Evolutionary conservation across 345 rosid genomes (phyloP).

Genomic region (Corchorus olitorius): DNA sequence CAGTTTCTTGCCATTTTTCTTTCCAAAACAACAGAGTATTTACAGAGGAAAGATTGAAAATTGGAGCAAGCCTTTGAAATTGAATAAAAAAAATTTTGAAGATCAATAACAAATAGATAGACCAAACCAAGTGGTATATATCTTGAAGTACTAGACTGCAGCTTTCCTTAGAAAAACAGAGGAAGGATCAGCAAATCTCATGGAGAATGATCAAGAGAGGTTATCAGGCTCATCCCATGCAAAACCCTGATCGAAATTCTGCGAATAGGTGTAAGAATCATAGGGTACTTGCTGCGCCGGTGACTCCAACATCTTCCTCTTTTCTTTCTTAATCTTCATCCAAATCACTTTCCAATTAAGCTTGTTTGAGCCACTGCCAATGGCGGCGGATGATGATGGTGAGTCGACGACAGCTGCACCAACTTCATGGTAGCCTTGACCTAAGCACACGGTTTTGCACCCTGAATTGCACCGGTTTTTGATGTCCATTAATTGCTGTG

Average conservation of each 20-base stretch:
- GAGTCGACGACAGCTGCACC: background rate
- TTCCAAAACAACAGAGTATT: background rate
- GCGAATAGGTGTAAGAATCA: constrained; percentile 37
- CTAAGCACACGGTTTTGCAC: constrained; percentile 4
- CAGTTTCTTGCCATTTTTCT: background rate
- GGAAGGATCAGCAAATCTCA: constrained; percentile 45
- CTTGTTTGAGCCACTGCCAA: constrained; percentile 21
- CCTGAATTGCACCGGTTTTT: constrained; percentile 21
- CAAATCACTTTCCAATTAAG: constrained; percentile 37
- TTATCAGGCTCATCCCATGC: constrained; percentile 48
- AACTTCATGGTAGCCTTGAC: background rate
- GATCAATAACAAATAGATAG: background rate
- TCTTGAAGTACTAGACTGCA: background rate
- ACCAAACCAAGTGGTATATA: background rate
- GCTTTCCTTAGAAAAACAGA: constrained; percentile 10
- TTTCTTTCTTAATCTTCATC: constrained; percentile 42
- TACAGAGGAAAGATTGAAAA: background rate
- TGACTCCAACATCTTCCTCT: constrained; percentile 29
- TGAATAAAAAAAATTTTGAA: background rate
- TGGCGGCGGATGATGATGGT: background rate
- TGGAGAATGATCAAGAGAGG: constrained; percentile 46
- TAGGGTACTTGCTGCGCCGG: constrained; percentile 30
- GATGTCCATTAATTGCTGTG: constrained; percentile 14
- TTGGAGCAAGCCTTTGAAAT: background rate
- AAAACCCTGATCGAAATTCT: constrained; percentile 55